These are phyloP conservation scores for Mycena leptocephala DNA, from an alignment of 768 basidiomycete genomes.

Conservation along the genomic window DNA sequence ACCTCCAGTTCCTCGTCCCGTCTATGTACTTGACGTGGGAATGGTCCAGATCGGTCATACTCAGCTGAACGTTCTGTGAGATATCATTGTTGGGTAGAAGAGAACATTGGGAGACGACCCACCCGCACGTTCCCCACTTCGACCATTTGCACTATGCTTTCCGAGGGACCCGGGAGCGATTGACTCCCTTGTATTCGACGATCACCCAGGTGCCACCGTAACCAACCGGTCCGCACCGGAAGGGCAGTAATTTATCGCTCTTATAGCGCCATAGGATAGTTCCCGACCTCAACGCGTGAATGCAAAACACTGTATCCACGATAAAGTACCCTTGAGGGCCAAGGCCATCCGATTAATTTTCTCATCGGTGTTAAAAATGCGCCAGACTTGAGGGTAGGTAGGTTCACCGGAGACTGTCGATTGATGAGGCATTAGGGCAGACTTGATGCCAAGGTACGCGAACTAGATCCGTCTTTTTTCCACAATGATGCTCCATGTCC, in stretches of 20 bases:
- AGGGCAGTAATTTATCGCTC: not conserved
- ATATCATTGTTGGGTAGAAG: not conserved
- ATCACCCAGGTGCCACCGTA: slow-evolving; percentile 6
- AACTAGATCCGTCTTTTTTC: not conserved
- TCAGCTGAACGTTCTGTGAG: slow-evolving; percentile 4
- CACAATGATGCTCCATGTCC: no score
- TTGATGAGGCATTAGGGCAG: not conserved
- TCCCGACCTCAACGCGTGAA: slow-evolving; percentile 1
- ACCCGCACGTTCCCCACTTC: not conserved
- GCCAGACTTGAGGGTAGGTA: slow-evolving; percentile 8
- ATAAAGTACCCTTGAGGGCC: slow-evolving; percentile 6
- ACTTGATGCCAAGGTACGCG: not conserved
- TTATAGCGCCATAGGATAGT: slow-evolving; percentile 1
- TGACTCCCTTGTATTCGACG: not conserved
- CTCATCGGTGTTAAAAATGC: not conserved
- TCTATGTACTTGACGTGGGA: not conserved
- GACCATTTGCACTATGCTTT: no score
- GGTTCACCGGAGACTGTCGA: not conserved
- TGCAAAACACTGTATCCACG: not conserved
- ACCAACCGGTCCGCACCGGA: slow-evolving; percentile 9
- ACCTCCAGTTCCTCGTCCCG: not conserved
- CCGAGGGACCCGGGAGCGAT: no score
- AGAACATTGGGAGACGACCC: not conserved
- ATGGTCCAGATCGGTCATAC: slow-evolving; percentile 9
- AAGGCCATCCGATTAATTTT: slow-evolving; percentile 11